These are phyloP conservation scores for Fagopyrum tataricum DNA, from an alignment of 148 eudicot species.

Conservation along the genomic window DNA sequence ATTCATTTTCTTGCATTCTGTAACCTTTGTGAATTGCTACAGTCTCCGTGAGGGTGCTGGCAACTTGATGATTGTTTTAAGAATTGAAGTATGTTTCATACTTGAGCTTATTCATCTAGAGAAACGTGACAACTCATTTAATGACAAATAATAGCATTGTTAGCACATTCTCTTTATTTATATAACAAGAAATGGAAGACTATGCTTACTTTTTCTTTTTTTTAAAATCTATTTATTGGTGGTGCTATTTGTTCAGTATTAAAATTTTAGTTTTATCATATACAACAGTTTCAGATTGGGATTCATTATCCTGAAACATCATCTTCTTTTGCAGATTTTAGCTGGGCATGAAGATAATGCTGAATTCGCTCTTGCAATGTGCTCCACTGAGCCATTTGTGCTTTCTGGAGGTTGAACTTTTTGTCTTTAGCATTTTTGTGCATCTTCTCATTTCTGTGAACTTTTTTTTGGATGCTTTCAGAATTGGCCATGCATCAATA, in stretches of 20 bases:
- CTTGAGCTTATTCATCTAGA: constrained; percentile 3
- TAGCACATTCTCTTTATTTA: background rate
- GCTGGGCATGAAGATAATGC: constrained; percentile 85
- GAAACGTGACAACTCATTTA: background rate
- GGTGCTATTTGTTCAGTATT: background rate
- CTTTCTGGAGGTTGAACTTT: constrained; percentile 71
- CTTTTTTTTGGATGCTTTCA: background rate
- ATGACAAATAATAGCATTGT: background rate
- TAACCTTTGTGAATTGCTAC: background rate
- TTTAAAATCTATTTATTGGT: no score
- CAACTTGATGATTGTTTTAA: background rate
- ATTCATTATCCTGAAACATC: background rate
- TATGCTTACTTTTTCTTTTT: background rate
- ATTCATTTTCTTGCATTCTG: background rate
- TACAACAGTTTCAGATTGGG: background rate
- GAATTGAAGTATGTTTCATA: background rate
- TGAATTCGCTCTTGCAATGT: constrained; percentile 84
- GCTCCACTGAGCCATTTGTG: constrained; percentile 75
- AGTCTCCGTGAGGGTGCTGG: background rate
- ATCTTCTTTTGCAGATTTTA: constrained; percentile 46
- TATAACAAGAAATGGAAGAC: background rate
- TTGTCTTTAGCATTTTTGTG: background rate
- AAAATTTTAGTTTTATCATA: background rate
- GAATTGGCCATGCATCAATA: background rate
- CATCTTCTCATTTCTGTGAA: background rate